These are phyloP conservation scores for Cryptosporidium bovis DNA, from an alignment of 169 alveolate species.

Conservation along the genomic window DNA sequence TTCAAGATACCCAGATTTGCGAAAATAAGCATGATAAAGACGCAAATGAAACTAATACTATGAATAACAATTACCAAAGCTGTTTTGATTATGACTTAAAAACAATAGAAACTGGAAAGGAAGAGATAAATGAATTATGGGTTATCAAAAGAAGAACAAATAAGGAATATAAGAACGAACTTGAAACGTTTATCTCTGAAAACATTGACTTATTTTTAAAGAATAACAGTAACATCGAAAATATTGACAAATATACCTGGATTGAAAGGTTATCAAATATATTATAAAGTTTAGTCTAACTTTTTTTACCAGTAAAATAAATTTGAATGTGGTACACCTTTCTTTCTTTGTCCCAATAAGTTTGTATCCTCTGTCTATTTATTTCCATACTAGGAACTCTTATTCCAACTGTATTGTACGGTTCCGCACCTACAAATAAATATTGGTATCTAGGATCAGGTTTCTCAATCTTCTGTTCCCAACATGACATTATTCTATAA, in stretches of 20 bases:
- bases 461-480: slow-evolving; percentile 93
- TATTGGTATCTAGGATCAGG: slow-evolving; percentile 96
- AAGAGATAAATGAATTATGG: slow-evolving; percentile 71
- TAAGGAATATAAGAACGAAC: slow-evolving; percentile 4
- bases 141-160: slow-evolving; percentile 35
- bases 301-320: slow-evolving; percentile 23
- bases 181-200: slow-evolving; percentile 2
- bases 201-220: not conserved
- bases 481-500: slow-evolving; percentile 96
- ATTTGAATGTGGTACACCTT: slow-evolving; percentile 91
- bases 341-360: slow-evolving; percentile 93
- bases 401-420: slow-evolving; percentile 97
- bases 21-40: not conserved
- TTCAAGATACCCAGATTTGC: too few species aligned
- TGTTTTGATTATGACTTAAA: slow-evolving; percentile 2
- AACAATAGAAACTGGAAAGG: slow-evolving; percentile 40
- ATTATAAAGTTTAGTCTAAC: not conserved
- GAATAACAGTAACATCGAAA: not conserved
- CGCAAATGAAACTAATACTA: not conserved
- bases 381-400: slow-evolving; percentile 94
- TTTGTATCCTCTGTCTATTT: slow-evolving; percentile 87
- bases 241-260: not conserved
- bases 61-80: not conserved
- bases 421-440: slow-evolving; percentile 97
- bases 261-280: slow-evolving; percentile 35